A percentile compares a stretch with the other conserved stretches of the same genome.
These are phyloP conservation scores for Hymenoscyphus repandus DNA, from an alignment of 2,329 filamentous ascomycete species.

Conservation along the genomic window DNA sequence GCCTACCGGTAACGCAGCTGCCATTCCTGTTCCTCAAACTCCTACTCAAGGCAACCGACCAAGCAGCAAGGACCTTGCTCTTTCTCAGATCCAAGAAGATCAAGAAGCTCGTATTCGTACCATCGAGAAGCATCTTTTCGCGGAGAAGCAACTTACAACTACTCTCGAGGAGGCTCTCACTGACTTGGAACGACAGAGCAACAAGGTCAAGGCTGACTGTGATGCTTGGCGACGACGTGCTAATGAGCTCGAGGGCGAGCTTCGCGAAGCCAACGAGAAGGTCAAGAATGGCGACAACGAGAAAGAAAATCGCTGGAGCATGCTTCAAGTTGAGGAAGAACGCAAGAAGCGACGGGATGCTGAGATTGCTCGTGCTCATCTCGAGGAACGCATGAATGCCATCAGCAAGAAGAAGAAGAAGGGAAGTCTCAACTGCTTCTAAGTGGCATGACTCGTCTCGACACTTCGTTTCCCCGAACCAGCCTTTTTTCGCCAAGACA, in stretches of 20 bases:
- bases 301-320: conserved; percentile 52
- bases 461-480: conserved; percentile 1
- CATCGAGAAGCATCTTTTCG: conserved; percentile 93
- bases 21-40: conserved; percentile 41
- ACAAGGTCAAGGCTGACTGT: conserved; percentile 85
- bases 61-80: conserved; percentile 71
- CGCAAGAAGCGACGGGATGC: conserved; percentile 86
- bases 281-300: conserved; percentile 31
- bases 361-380: conserved; percentile 79
- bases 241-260: conserved; percentile 39
- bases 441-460: conserved; percentile 7
- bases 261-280: conserved; percentile 49
- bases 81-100: conserved; percentile 82
- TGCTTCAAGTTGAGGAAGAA: conserved; percentile 95
- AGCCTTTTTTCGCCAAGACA: neutral
- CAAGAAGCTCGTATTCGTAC: conserved; percentile 92
- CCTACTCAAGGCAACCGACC: conserved; percentile 61
- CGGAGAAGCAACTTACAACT: conserved; percentile 92
- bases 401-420: conserved; percentile 80
- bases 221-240: conserved; percentile 90
- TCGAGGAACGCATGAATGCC: conserved; percentile 92
- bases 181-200: conserved; percentile 86
- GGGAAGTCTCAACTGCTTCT: conserved; percentile 90
- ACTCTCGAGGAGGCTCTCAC: conserved; percentile 94
- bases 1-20: conserved; percentile 36